These are phyloP conservation scores for Trichosporon ovoides DNA, from an alignment of 1,284 basidiomycete genomes.

Conservation along the genomic window DNA sequence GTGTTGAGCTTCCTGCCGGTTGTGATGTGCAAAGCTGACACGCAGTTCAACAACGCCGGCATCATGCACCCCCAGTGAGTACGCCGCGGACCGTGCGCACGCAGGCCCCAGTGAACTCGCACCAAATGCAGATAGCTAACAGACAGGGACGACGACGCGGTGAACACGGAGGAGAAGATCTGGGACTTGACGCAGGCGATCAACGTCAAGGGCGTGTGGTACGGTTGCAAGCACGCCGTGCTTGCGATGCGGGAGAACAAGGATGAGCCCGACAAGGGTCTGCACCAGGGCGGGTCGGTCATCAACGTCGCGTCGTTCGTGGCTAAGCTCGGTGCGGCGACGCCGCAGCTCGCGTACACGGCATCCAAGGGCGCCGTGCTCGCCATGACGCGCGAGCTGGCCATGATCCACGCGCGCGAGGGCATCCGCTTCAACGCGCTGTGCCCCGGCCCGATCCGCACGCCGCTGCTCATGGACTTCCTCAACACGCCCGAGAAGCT, in stretches of 20 bases:
- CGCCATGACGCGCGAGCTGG: conserved; percentile 95
- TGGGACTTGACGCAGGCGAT: conserved; percentile 92
- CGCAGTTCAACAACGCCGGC: conserved; percentile 81
- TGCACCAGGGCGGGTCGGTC: conserved; percentile 81
- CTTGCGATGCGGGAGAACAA: conserved; percentile 87
- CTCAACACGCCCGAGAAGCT: conserved; percentile 95
- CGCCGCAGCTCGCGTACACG: conserved; percentile 82
- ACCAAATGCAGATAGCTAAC: conserved; percentile 2
- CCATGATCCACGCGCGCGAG: conserved; percentile 94
- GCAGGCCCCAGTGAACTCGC: not conserved
- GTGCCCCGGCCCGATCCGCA: conserved; percentile 90
- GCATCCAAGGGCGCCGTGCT: conserved; percentile 75
- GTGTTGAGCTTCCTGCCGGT: no score
- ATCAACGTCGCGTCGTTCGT: conserved; percentile 97
- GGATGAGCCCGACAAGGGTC: conserved; percentile 69
- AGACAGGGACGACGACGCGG: conserved; percentile 72
- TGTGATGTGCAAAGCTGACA: not conserved
- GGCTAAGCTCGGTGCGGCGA: conserved; percentile 85
- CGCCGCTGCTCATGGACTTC: conserved; percentile 95
- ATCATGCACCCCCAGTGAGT: conserved; percentile 75
- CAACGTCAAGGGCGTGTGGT: conserved; percentile 98
- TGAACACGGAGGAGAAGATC: conserved; percentile 91
- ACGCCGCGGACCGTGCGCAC: not conserved
- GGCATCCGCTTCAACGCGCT: conserved; percentile 92
- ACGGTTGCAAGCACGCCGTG: conserved; percentile 95